These are phyloP conservation scores for Pythium chondricola DNA, from an alignment of 352 stramenopile genomes.

Conservation along the genomic window DNA sequence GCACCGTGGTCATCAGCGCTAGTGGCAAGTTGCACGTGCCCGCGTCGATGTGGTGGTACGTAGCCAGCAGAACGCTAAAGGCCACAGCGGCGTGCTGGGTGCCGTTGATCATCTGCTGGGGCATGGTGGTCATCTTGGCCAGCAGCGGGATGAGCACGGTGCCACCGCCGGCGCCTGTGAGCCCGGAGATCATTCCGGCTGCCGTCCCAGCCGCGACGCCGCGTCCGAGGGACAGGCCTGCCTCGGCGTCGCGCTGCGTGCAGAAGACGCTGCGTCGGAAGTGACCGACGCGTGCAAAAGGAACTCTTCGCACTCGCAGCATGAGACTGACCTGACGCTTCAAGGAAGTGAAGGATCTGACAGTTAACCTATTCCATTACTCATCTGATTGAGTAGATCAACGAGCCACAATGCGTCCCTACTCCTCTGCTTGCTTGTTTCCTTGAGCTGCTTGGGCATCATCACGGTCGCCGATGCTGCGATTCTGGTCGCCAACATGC, in stretches of 20 bases:
- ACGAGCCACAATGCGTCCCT: too few relatives aligned
- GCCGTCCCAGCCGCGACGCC: slow-evolving; percentile 37
- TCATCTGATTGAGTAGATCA: too few relatives aligned
- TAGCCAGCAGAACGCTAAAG: slow-evolving; percentile 50
- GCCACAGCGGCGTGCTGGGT: slow-evolving; percentile 72
- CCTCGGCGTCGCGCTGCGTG: too few relatives aligned
- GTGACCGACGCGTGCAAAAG: too few relatives aligned
- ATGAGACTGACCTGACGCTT: too few relatives aligned
- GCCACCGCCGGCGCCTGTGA: slow-evolving; percentile 65
- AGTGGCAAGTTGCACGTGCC: slow-evolving; percentile 71
- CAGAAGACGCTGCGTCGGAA: not conserved
- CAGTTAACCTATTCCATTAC: too few relatives aligned
- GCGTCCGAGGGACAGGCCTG: not conserved
- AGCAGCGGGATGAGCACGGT: slow-evolving; percentile 77
- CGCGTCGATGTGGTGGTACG: slow-evolving; percentile 55
- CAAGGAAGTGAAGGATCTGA: too few relatives aligned
- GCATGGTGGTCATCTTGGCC: slow-evolving; percentile 70
- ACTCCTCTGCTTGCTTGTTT: too few relatives aligned
- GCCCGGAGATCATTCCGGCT: slow-evolving; percentile 56
- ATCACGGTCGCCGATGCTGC: slow-evolving; percentile 64
- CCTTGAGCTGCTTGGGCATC: slow-evolving; percentile 60
- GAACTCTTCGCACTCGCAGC: too few relatives aligned
- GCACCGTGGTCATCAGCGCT: slow-evolving; percentile 57
- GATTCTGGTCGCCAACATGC: slow-evolving; percentile 59
- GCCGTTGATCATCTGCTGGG: slow-evolving; percentile 78